phyloP scores from a whole-genome alignment of 1,284 basidiomycete species.

The Wolfiporia cocos region DNA sequence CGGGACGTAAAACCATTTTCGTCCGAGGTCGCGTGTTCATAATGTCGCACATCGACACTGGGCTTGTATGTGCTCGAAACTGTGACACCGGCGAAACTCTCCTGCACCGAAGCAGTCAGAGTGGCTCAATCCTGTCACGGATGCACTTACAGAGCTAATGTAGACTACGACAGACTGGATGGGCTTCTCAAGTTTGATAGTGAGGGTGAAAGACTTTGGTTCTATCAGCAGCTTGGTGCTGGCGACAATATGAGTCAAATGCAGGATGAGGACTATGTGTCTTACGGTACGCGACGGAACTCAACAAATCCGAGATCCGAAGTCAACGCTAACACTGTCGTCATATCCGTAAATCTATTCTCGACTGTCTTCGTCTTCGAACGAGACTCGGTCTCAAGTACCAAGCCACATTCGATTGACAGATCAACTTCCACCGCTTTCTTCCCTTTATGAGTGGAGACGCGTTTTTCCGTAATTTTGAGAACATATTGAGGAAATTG shows the following conservation, averaged over 20 bases:
- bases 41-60: slow-evolving; percentile 43
- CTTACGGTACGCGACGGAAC: slow-evolving; percentile 70
- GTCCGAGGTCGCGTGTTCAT: slow-evolving; percentile 64
- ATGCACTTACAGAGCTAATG: slow-evolving; percentile 51
- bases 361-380: slow-evolving; percentile 44
- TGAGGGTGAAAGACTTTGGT: slow-evolving; percentile 51
- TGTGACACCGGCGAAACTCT: slow-evolving; percentile 59
- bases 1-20: slow-evolving; percentile 37
- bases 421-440: slow-evolving; percentile 57
- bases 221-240: slow-evolving; percentile 63
- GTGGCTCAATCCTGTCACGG: not conserved
- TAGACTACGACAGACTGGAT: slow-evolving; percentile 64
- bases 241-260: slow-evolving; percentile 8
- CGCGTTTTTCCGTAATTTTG: slow-evolving; percentile 38
- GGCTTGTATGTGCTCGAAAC: slow-evolving; percentile 52
- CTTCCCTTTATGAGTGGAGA: slow-evolving; percentile 36
- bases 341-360: slow-evolving; percentile 45
- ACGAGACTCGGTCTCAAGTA: slow-evolving; percentile 21
- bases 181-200: slow-evolving; percentile 56
- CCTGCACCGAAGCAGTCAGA: slow-evolving; percentile 33
- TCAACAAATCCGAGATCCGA: slow-evolving; percentile 70
- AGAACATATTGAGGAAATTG: slow-evolving; percentile 63
- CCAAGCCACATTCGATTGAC: slow-evolving; percentile 48
- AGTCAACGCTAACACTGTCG: slow-evolving; percentile 63
- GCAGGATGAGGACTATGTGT: slow-evolving; percentile 9